A percentile compares a stretch with the other conserved stretches of the same genome.
Evolutionary conservation across 306 rosid genomes (phyloP).

Genomic region (Malus fusca): DNA sequence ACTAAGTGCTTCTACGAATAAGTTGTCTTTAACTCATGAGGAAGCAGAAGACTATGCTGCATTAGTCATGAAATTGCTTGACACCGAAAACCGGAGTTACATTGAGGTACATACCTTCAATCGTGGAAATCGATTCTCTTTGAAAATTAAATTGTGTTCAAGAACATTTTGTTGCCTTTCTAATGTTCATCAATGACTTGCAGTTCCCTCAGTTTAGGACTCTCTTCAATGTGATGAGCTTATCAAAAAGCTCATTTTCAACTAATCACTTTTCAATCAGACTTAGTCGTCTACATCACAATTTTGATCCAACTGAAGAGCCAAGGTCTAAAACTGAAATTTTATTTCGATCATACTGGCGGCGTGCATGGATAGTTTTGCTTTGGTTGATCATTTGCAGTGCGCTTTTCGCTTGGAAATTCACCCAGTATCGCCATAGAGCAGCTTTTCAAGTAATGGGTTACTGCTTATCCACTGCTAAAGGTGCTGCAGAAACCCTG

Average conservation of each 20-base stretch:
- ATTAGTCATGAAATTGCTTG: constrained; percentile 58
- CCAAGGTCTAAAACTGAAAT: constrained; percentile 47
- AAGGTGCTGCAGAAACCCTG: constrained; percentile 84
- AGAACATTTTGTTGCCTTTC: neutral
- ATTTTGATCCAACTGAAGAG: constrained; percentile 25
- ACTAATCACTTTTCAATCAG: constrained; percentile 13
- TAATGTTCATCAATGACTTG: neutral
- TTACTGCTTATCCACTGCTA: constrained; percentile 73
- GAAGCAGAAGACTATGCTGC: constrained; percentile 73
- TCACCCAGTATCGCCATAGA: constrained; percentile 50
- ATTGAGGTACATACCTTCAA: constrained; percentile 45
- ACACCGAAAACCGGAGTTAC: constrained; percentile 56
- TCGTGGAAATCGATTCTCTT: neutral
- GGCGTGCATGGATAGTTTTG: constrained; percentile 60
- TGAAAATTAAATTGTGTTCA: neutral
- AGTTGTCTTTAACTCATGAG: constrained; percentile 58
- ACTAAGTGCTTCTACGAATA: constrained; percentile 59
- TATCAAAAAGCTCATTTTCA: constrained; percentile 29
- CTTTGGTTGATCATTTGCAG: constrained; percentile 47
- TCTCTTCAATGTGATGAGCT: constrained; percentile 33
- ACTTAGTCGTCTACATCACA: neutral
- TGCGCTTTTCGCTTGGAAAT: constrained; percentile 69
- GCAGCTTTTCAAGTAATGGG: constrained; percentile 80
- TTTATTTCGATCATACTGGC: constrained; percentile 61
- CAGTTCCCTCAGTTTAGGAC: constrained; percentile 47